Evolutionary conservation across 2,329 filamentous ascomycete species (phyloP).

Genomic region (Cytospora piceae): DNA sequence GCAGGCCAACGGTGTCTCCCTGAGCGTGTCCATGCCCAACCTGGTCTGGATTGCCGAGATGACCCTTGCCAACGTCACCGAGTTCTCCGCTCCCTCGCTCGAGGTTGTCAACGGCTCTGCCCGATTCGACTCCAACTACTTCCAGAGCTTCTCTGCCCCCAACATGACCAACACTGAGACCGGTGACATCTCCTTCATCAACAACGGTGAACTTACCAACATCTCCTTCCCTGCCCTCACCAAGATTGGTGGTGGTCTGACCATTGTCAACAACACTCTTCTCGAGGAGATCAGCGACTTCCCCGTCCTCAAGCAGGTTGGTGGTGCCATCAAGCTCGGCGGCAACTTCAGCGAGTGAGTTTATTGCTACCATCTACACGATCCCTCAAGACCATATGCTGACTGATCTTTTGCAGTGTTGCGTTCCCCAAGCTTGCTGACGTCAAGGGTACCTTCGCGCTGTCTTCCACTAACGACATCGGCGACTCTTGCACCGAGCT

Average conservation of each 20-base stretch:
- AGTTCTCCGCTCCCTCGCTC: conserved; percentile 74
- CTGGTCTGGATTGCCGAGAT: conserved; percentile 79
- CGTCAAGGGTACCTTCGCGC: conserved; percentile 73
- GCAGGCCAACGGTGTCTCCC: conserved; percentile 75
- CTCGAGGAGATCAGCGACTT: conserved; percentile 70
- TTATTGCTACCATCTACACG: not conserved
- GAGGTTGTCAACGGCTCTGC: conserved; percentile 75
- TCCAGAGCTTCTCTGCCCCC: conserved; percentile 62
- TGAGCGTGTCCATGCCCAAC: conserved; percentile 75
- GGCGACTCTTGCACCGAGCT: conserved; percentile 57
- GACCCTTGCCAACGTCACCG: conserved; percentile 79
- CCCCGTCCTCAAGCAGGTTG: conserved; percentile 67
- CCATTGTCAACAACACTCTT: conserved; percentile 87
- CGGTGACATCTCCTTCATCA: conserved; percentile 65
- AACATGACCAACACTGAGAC: conserved; percentile 71
- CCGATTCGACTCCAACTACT: conserved; percentile 81
- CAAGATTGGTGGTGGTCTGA: conserved; percentile 75
- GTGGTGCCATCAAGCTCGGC: conserved; percentile 81
- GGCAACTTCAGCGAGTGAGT: conserved; percentile 84
- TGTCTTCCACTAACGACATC: conserved; percentile 69
- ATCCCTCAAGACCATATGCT: conserved; percentile 31
- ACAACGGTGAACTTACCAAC: conserved; percentile 69
- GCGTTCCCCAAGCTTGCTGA: conserved; percentile 67
- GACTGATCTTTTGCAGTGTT: conserved; percentile 59
- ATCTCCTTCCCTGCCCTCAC: conserved; percentile 73